phyloP scores from a whole-genome alignment of 1,284 basidiomycete species.

The Grifola frondosa region DNA sequence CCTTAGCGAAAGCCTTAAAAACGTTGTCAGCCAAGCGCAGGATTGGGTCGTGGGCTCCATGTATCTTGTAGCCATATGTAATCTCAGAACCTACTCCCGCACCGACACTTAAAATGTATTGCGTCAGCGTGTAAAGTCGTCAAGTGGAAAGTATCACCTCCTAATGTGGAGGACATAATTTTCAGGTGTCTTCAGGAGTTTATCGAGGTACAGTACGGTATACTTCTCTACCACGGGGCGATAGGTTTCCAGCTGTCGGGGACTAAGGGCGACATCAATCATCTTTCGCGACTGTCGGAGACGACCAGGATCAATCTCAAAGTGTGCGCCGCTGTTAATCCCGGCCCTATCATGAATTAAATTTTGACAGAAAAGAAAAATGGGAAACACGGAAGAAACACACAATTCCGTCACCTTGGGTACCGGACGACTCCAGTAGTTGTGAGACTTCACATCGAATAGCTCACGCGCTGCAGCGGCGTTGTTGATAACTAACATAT shows the following conservation, averaged over 20 bases:
- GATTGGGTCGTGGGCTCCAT: conserved; percentile 20
- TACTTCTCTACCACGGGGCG: conserved; percentile 4
- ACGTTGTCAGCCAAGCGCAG: conserved; percentile 21
- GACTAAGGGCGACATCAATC: conserved; percentile 7
- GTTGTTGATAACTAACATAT: conserved; percentile 11
- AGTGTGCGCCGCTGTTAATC: conserved; percentile 15
- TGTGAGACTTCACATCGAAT: conserved; percentile 10
- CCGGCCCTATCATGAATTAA: conserved; percentile 4
- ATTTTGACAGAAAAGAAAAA: no score
- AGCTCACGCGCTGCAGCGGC: conserved; percentile 11
- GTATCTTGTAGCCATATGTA: conserved; percentile 16
- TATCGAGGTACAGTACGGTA: conserved; percentile 6
- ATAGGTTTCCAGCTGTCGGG: conserved; percentile 8
- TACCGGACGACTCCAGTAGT: conserved; percentile 12
- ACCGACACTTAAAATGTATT: conserved; percentile 1
- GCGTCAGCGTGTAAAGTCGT: not conserved
- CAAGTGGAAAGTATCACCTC: not conserved
- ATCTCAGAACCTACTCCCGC: conserved; percentile 14
- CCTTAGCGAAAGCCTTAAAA: conserved; percentile 19
- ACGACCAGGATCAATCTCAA: conserved; percentile 10
- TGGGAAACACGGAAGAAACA: not conserved
- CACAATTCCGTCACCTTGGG: conserved; percentile 19
- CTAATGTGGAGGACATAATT: conserved; percentile 12
- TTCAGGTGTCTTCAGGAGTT: conserved; percentile 6
- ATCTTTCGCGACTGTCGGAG: conserved; percentile 11